Evolutionary conservation across 768 basidiomycete species (phyloP).

Genomic region (Mrakia gelida): DNA sequence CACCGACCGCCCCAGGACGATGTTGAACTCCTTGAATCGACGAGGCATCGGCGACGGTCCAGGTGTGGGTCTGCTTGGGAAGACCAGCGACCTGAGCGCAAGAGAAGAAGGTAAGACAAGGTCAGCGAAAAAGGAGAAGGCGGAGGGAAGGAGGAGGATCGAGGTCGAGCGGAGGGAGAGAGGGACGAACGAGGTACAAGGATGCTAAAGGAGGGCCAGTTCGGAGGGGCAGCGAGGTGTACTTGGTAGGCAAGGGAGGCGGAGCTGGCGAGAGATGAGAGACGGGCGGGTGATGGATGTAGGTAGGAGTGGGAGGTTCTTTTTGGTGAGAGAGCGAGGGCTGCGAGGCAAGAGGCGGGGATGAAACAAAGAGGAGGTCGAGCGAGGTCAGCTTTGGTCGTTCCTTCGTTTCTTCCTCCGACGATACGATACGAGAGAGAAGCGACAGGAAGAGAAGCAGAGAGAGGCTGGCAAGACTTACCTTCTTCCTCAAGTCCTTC

Average conservation of each 20-base stretch:
- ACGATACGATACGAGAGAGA: too few relatives aligned
- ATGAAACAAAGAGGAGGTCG: not conserved
- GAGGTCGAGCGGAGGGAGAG: not conserved
- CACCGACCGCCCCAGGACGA: conserved; percentile 73
- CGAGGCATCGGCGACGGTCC: not conserved
- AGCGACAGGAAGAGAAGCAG: conserved; percentile 33
- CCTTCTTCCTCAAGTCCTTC: conserved; percentile 18
- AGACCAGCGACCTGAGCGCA: conserved; percentile 53
- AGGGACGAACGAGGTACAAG: conserved; percentile 40
- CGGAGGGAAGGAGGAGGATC: not conserved
- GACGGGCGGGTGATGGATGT: conserved; percentile 16
- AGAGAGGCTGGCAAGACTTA: conserved; percentile 42
- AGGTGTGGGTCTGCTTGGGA: conserved; percentile 57
- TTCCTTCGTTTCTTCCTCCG: too few relatives aligned
- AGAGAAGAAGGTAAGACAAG: too few relatives aligned
- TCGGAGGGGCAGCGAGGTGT: not conserved
- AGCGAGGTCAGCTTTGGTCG: too few relatives aligned
- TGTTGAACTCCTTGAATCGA: conserved; percentile 74
- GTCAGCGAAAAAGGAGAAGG: not conserved
- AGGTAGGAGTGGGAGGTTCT: not conserved
- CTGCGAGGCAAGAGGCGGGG: conserved; percentile 48
- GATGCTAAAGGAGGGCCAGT: conserved; percentile 35
- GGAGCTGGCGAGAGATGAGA: conserved; percentile 42
- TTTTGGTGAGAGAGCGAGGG: conserved; percentile 47
- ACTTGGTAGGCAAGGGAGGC: not conserved